A percentile compares a stretch with the other conserved stretches of the same genome.
phyloP scores from a whole-genome alignment of 768 basidiomycete genomes.

The Kwoniella dejecticola region DNA sequence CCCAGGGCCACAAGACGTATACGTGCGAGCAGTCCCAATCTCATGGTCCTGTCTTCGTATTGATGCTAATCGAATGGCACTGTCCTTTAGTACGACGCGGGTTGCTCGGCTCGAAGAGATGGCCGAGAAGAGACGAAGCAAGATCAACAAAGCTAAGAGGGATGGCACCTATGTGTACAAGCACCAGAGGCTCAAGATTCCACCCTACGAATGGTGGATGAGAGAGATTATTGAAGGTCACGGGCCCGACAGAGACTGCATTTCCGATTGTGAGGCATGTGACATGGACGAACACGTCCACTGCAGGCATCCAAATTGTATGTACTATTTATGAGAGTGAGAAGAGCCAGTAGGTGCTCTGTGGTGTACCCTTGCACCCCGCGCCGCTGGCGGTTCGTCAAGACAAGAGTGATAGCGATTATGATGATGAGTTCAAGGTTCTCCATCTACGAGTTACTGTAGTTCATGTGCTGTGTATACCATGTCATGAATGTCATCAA shows the following conservation, averaged over 20 bases:
- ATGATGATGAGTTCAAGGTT: too few relatives aligned
- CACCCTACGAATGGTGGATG: conserved; percentile 4
- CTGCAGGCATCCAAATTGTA: too few relatives aligned
- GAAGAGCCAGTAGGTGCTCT: too few relatives aligned
- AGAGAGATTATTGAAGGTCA: background rate
- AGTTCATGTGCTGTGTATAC: conserved; percentile 3
- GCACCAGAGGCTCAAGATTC: background rate
- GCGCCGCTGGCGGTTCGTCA: too few relatives aligned
- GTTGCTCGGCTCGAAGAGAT: background rate
- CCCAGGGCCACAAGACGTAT: background rate
- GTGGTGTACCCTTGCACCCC: too few relatives aligned
- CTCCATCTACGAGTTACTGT: background rate
- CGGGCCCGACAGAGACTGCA: background rate
- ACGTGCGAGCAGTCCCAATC: conserved; percentile 21
- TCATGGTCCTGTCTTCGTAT: background rate
- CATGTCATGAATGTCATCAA: conserved; percentile 7
- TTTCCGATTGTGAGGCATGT: conserved; percentile 3
- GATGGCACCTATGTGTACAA: conserved; percentile 21
- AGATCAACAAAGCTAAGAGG: conserved; percentile 12
- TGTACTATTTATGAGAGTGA: too few relatives aligned
- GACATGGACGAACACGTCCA: too few relatives aligned
- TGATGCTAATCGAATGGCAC: background rate
- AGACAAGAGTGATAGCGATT: too few relatives aligned
- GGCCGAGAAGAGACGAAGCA: background rate
- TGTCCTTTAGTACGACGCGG: background rate